Evolutionary conservation across 257 asterid species (phyloP), one percentile per base, ranked within the genome.

Genomic region (Fraxinus americana): DNA sequence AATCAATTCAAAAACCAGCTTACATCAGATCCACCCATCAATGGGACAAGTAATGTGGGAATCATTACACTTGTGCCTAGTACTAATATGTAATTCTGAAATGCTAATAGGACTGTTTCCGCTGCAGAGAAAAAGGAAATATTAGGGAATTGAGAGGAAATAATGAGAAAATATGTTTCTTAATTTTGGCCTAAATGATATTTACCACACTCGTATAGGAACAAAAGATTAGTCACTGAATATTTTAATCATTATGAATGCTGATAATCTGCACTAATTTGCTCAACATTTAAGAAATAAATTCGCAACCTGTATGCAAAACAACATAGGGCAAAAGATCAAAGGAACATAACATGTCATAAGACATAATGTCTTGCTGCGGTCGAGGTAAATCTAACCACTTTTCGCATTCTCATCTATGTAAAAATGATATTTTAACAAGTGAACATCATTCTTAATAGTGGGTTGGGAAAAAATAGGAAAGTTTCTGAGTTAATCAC

Each of bases 1-100:
- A 80, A 69, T 32, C 19, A 50, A 73, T 74, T 39, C n/a, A 76
- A 41, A 72, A 75, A 43, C 59, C 41, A 82, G 80, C 94, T 87
- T 91, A 95, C 99, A 85, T 95, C 91, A 35, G 88, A 86, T 85
- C 99, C 99, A 2, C 99, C 99, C 99, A 95, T 95, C 83, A 80
- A 74, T 14, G 97, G 96, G 76, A 95, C 99, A 14, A 95, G 97
- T 66, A 83, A 21, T n/a, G 99, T 83, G n/a, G 99, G 98, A 79
- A 95, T 91, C 98, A 95, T 93, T 73, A 91, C 98, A 78, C 97
- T 95, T 59, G 97, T 91, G 83, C 99, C 99, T 38, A 95, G 88
- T 5, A 95, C 91, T 82, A 95, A 81, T 72, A 95, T 89, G 89
- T 95, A 93, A 89, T 93, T 95, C 88, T 93, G 99, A 88, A 95